Evolutionary conservation across 306 rosid genomes (phyloP).

Genomic region (Ceratonia siliqua): DNA sequence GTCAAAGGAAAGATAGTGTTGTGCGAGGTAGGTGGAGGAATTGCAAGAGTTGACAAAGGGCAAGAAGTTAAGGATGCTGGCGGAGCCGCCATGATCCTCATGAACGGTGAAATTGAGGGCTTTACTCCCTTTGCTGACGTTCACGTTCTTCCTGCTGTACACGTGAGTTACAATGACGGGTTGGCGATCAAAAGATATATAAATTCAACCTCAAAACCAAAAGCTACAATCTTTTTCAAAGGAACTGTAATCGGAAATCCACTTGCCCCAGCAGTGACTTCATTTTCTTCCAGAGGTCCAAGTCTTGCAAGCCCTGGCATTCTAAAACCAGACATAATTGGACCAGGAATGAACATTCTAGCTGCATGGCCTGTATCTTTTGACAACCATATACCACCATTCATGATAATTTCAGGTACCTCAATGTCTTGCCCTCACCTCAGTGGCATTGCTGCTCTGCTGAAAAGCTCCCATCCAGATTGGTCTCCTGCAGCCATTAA

Average conservation of each 20-base stretch:
- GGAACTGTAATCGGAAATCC: slow-evolving; percentile 48
- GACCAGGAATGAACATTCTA: slow-evolving; percentile 55
- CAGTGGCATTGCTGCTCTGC: slow-evolving; percentile 56
- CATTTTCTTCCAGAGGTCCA: slow-evolving; percentile 69
- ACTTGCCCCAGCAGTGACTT: slow-evolving; percentile 42
- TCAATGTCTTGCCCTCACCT: slow-evolving; percentile 68
- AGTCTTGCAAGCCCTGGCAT: slow-evolving; percentile 42
- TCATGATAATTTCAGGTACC: slow-evolving; percentile 48
- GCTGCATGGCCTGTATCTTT: slow-evolving; percentile 55
- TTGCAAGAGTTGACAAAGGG: slow-evolving; percentile 36
- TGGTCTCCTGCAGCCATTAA: slow-evolving; percentile 72
- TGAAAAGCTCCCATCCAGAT: slow-evolving; percentile 59
- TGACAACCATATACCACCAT: slow-evolving; percentile 29
- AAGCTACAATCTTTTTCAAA: slow-evolving; percentile 37
- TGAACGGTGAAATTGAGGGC: slow-evolving; percentile 7
- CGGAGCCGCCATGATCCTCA: slow-evolving; percentile 61
- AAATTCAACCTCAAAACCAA: slow-evolving; percentile 44
- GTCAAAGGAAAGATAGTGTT: slow-evolving; percentile 59
- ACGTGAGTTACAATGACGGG: slow-evolving; percentile 32
- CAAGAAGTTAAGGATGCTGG: slow-evolving; percentile 43
- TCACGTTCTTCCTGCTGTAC: slow-evolving; percentile 57
- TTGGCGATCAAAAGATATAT: slow-evolving; percentile 44
- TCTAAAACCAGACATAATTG: slow-evolving; percentile 63
- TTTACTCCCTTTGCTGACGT: slow-evolving; percentile 34
- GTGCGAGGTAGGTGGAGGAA: slow-evolving; percentile 40